Conservation (phyloP, 129 eudicot genomes). For the Solidago caesia region DNA sequence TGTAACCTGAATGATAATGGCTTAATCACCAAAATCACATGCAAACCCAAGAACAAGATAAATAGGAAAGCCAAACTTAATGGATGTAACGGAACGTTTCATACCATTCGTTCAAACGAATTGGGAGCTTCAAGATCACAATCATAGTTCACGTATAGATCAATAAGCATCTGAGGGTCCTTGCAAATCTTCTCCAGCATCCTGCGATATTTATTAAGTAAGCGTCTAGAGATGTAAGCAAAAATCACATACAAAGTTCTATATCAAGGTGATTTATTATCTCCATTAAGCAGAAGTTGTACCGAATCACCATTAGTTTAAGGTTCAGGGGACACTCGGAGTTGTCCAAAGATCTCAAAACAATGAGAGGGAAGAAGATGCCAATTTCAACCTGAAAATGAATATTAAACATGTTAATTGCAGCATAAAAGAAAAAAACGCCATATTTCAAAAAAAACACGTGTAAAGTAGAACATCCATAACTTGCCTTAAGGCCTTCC, state of each 20-base stretch:
- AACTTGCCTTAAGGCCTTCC: conserved; percentile 74
- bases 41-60: conserved; percentile 11
- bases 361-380: conserved; percentile 77
- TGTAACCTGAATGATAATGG: conserved; percentile 49
- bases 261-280: neutral
- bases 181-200: conserved; percentile 88
- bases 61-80: neutral
- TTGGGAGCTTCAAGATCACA: conserved; percentile 93
- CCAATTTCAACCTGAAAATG: conserved; percentile 82
- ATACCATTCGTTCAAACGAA: conserved; percentile 80
- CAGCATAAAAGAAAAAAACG: neutral
- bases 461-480: conserved; percentile 5
- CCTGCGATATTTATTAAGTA: conserved; percentile 38
- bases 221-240: conserved; percentile 13
- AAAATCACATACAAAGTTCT: neutral
- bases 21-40: conserved; percentile 4
- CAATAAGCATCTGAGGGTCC: conserved; percentile 90
- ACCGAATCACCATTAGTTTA: conserved; percentile 74
- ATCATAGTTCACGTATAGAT: conserved; percentile 84
- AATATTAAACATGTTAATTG: conserved; percentile 8
- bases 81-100: conserved; percentile 3
- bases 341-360: conserved; percentile 68
- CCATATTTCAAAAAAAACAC: neutral
- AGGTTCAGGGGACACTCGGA: conserved; percentile 59
- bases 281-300: conserved; percentile 27